Percentiles rank a stretch among this genome's conserved stretches.
Evolutionary conservation across 306 rosid species (phyloP).

Genomic region (Gillenia trifoliata): DNA sequence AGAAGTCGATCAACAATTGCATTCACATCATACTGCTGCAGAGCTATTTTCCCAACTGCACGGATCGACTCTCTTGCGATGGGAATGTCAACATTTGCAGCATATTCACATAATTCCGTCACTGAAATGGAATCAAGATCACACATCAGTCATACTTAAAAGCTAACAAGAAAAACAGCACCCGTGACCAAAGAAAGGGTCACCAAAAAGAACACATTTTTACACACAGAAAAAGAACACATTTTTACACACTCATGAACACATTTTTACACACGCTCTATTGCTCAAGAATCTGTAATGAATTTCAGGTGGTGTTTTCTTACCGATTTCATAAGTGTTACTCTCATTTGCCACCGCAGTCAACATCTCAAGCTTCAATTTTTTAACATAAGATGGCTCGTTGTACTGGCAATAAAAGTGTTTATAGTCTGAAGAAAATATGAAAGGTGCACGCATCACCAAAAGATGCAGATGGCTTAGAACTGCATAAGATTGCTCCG

Average conservation of each 20-base stretch:
- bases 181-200: conserved; percentile 13
- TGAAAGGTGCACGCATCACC: conserved; percentile 98
- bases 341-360: conserved; percentile 99
- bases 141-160: conserved; percentile 24
- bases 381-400: conserved; percentile 98
- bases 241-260: too few relatives aligned
- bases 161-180: conserved; percentile 12
- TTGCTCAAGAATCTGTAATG: not conserved
- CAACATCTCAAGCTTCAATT: conserved; percentile 97
- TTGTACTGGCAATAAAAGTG: conserved; percentile 99
- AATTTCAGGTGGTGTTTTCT: conserved; percentile 10
- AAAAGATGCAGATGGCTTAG: conserved; percentile 93
- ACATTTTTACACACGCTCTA: not conserved
- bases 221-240: not conserved
- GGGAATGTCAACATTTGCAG: conserved; percentile 99
- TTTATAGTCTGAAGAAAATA: conserved; percentile 91
- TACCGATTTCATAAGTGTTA: conserved; percentile 97
- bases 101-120: conserved; percentile 98
- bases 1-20: conserved; percentile 98
- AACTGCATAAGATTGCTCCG: conserved; percentile 97
- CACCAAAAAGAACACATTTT: conserved; percentile 12
- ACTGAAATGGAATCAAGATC: conserved; percentile 52
- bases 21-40: conserved; percentile 98
- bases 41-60: conserved; percentile 98
- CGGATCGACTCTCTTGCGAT: conserved; percentile 99